Percentiles rank a stretch among this genome's conserved stretches.
Conservation (phyloP, 2,329 filamentous ascomycete species). For the Trichoderma pleuroti region DNA sequence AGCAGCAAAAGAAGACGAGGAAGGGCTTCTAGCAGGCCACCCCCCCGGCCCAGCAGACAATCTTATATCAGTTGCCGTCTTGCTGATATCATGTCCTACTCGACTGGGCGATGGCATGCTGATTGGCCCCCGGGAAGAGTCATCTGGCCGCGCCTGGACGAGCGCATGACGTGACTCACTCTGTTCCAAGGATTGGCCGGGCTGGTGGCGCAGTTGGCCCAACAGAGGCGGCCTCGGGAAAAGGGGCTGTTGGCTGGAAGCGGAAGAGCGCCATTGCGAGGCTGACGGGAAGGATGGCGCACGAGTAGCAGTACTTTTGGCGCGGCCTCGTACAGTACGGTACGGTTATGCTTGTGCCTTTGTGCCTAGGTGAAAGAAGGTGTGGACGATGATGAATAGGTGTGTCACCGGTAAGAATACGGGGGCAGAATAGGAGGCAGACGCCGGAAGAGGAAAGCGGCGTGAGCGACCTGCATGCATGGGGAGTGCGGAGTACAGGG, state of each 20-base stretch:
- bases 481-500: slow-evolving; percentile 15
- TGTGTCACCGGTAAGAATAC: slow-evolving; percentile 10
- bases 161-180: slow-evolving; percentile 29
- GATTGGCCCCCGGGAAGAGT: slow-evolving; percentile 25
- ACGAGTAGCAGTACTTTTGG: neutral
- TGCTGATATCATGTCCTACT: neutral
- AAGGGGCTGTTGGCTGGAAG: slow-evolving; percentile 14
- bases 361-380: slow-evolving; percentile 6
- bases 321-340: neutral
- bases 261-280: slow-evolving; percentile 8
- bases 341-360: neutral
- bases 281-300: neutral
- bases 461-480: slow-evolving; percentile 7
- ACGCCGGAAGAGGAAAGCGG: slow-evolving; percentile 15
- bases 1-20: slow-evolving; percentile 6
- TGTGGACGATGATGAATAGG: slow-evolving; percentile 1
- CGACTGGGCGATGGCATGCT: slow-evolving; percentile 8
- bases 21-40: neutral
- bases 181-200: slow-evolving; percentile 2
- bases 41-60: neutral
- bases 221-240: neutral
- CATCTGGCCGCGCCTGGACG: slow-evolving; percentile 23
- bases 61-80: slow-evolving; percentile 10
- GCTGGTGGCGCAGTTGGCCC: slow-evolving; percentile 17
- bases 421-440: slow-evolving; percentile 16